Percentiles rank a stretch among this genome's conserved stretches.
Evolutionary conservation across 2,329 filamentous ascomycete species (phyloP).

Genomic region (Botrytis aclada): DNA sequence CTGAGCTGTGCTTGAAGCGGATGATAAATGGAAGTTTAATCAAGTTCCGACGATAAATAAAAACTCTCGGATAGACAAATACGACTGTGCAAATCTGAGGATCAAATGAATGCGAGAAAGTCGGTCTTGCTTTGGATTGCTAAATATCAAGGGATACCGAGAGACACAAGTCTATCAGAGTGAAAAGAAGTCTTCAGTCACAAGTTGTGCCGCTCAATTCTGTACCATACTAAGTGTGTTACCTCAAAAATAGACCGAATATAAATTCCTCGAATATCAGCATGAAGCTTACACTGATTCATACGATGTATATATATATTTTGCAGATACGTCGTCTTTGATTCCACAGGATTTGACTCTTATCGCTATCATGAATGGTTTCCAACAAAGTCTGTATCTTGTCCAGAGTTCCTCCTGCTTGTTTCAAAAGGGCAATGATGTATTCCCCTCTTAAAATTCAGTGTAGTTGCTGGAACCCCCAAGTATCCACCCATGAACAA

Average conservation of each 20-base stretch:
- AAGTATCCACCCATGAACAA: neutral
- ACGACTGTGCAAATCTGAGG: neutral
- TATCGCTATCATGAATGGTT: neutral
- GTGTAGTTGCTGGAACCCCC: neutral
- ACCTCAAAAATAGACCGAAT: neutral
- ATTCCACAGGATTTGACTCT: neutral
- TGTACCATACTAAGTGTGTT: neutral
- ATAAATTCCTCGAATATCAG: neutral
- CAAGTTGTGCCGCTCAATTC: neutral
- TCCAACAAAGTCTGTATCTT: neutral
- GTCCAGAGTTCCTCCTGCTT: neutral
- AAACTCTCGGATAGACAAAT: neutral
- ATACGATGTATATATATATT: neutral
- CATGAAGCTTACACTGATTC: neutral
- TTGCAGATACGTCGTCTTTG: neutral
- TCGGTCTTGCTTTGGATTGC: neutral
- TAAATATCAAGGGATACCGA: neutral
- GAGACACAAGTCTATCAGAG: neutral
- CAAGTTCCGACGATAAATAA: neutral
- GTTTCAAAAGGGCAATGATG: neutral
- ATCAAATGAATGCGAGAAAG: neutral
- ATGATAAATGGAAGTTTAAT: neutral
- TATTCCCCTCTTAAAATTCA: neutral
- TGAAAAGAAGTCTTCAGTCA: neutral
- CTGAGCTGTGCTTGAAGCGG: neutral